Conservation (phyloP, 2,329 filamentous ascomycete species). For the Aotearoamyces nothofagi region DNA sequence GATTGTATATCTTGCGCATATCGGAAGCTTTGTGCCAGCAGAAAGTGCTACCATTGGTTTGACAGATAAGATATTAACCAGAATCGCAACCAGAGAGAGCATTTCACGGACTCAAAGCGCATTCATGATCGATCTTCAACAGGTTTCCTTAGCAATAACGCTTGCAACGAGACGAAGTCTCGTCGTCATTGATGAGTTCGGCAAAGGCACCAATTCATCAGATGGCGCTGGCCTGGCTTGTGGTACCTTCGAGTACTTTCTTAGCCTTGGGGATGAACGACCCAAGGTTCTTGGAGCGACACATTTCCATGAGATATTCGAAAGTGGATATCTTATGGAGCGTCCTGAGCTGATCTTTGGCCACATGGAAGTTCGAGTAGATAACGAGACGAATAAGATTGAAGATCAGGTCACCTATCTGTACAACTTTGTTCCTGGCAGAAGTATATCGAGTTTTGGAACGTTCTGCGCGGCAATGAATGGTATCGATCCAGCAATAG, state of each 20-base stretch:
- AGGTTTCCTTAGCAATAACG: constrained; percentile 63
- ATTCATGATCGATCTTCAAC: constrained; percentile 69
- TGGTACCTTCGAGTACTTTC: constrained; percentile 41
- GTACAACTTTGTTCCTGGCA: constrained; percentile 52
- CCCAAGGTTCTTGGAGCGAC: constrained; percentile 47
- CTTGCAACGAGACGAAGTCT: constrained; percentile 64
- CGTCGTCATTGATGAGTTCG: constrained; percentile 86
- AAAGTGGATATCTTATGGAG: constrained; percentile 38
- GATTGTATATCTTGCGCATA: constrained; percentile 82
- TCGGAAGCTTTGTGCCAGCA: constrained; percentile 86
- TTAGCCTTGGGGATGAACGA: constrained; percentile 25
- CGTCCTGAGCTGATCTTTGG: constrained; percentile 38
- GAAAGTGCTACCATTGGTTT: constrained; percentile 62
- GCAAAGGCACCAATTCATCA: constrained; percentile 43
- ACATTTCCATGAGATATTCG: constrained; percentile 60
- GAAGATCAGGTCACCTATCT: constrained; percentile 59
- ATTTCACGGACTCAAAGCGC: constrained; percentile 43
- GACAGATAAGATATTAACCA: constrained; percentile 84
- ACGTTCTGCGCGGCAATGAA: constrained; percentile 76
- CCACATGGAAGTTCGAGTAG: constrained; percentile 57
- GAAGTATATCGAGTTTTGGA: constrained; percentile 71
- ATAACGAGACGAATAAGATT: constrained; percentile 30
- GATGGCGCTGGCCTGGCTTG: constrained; percentile 44
- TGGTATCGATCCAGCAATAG: constrained; percentile 57
- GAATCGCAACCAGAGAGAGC: constrained; percentile 60